These are phyloP conservation scores for Penicillium sp. DNA, from an alignment of 2,329 filamentous ascomycete species.

Conservation along the genomic window DNA sequence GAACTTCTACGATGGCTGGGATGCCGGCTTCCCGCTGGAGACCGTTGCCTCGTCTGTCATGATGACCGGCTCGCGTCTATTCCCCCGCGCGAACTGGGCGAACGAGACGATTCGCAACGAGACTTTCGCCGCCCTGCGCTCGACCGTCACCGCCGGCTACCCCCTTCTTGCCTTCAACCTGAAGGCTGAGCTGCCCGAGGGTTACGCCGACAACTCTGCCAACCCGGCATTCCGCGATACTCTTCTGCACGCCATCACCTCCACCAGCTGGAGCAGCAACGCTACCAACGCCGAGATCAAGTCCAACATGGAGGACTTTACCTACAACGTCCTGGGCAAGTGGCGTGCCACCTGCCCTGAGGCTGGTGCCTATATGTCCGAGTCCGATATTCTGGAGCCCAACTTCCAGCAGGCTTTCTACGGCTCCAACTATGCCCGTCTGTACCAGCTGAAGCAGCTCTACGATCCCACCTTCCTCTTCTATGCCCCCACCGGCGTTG, in stretches of 20 bases:
- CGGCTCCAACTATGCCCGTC: slow-evolving; percentile 26
- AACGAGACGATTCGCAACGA: slow-evolving; percentile 24
- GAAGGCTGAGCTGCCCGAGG: slow-evolving; percentile 25
- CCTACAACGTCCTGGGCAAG: slow-evolving; percentile 17
- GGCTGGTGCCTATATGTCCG: slow-evolving; percentile 42
- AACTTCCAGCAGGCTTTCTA: slow-evolving; percentile 34
- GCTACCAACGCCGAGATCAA: slow-evolving; percentile 40
- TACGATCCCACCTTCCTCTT: slow-evolving; percentile 53
- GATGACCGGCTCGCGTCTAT: slow-evolving; percentile 34
- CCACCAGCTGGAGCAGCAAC: slow-evolving; percentile 22
- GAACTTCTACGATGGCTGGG: slow-evolving; percentile 30
- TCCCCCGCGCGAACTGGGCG: slow-evolving; percentile 36
- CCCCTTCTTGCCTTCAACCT: slow-evolving; percentile 35
- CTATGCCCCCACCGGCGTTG: slow-evolving; percentile 51
- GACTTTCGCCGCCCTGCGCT: slow-evolving; percentile 28
- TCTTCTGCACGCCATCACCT: slow-evolving; percentile 28
- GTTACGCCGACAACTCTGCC: slow-evolving; percentile 17
- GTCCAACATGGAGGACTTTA: slow-evolving; percentile 21
- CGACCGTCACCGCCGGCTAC: slow-evolving; percentile 27
- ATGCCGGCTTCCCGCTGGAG: slow-evolving; percentile 29
- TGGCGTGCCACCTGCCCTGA: slow-evolving; percentile 29
- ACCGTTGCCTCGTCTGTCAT: slow-evolving; percentile 19
- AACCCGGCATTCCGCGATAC: slow-evolving; percentile 28
- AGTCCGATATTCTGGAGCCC: slow-evolving; percentile 48
- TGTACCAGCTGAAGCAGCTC: slow-evolving; percentile 48